Evolutionary conservation across 805 yeast species (phyloP).

Genomic region (Kluyveromyces aestuarii): DNA sequence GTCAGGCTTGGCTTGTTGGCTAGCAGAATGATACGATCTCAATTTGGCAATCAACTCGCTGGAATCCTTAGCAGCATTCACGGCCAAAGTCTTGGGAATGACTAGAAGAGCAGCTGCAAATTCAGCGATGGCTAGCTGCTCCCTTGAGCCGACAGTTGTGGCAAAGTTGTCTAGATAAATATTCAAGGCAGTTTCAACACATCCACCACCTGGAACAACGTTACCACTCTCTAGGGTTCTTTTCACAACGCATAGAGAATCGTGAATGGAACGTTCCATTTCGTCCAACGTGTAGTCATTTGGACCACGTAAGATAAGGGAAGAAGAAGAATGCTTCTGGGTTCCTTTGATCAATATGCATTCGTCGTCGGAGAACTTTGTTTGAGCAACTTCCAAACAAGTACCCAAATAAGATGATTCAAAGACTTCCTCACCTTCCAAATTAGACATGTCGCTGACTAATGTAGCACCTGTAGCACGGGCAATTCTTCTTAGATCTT

Average conservation of each 20-base stretch:
- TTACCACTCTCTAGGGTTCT: conserved; percentile 89
- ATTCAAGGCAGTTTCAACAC: conserved; percentile 94
- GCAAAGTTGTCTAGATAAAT: conserved; percentile 95
- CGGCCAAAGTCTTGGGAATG: conserved; percentile 94
- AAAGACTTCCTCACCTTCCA: conserved; percentile 93
- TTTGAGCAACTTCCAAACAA: conserved; percentile 88
- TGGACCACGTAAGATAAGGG: conserved; percentile 90
- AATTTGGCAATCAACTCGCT: conserved; percentile 90
- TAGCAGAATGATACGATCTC: conserved; percentile 92
- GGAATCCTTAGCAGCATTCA: conserved; percentile 96
- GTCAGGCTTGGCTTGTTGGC: conserved; percentile 77
- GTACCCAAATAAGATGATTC: conserved; percentile 77
- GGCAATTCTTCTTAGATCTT: conserved; percentile 93
- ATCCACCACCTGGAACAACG: conserved; percentile 99
- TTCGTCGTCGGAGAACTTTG: conserved; percentile 90
- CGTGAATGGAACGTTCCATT: conserved; percentile 96
- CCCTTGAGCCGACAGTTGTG: conserved; percentile 94
- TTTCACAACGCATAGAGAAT: conserved; percentile 88
- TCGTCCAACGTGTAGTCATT: conserved; percentile 94
- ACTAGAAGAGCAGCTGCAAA: conserved; percentile 84
- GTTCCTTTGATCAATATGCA: conserved; percentile 89
- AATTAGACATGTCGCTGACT: conserved; percentile 75
- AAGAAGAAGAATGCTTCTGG: conserved; percentile 81
- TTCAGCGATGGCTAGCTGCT: conserved; percentile 96
- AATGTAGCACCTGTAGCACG: conserved; percentile 96